A percentile compares a stretch with the other conserved stretches of the same genome.
These are phyloP conservation scores for Andrographis paniculata DNA, from an alignment of 305 asterid species.

Conservation along the genomic window DNA sequence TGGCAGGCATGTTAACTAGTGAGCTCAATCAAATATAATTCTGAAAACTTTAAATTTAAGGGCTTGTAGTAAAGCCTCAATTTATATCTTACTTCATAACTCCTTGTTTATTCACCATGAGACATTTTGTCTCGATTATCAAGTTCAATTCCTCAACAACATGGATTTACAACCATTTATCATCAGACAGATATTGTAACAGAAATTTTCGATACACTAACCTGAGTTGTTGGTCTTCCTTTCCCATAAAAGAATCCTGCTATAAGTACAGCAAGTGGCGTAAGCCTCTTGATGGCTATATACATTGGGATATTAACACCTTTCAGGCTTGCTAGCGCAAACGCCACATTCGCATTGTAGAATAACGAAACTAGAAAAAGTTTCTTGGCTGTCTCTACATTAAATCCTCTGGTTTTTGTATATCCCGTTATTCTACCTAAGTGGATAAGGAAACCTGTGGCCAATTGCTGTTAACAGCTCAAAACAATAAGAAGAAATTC, in stretches of 20 bases:
- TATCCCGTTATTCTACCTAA: slow-evolving; percentile 73
- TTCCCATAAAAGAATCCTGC: slow-evolving; percentile 86
- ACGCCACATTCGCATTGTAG: slow-evolving; percentile 95
- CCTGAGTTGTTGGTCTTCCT: slow-evolving; percentile 86
- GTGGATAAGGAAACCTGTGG: slow-evolving; percentile 74
- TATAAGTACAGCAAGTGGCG: slow-evolving; percentile 91
- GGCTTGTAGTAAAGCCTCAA: too few species aligned
- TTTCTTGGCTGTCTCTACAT: slow-evolving; percentile 62
- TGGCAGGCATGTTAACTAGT: too few species aligned
- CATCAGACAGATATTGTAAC: not conserved
- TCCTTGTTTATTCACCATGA: too few species aligned
- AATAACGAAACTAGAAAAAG: slow-evolving; percentile 83
- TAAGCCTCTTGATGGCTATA: slow-evolving; percentile 95
- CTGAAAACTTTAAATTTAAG: too few species aligned
- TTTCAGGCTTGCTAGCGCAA: slow-evolving; percentile 93
- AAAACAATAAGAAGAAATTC: slow-evolving; percentile 22
- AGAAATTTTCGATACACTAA: slow-evolving; percentile 17
- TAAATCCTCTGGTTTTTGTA: slow-evolving; percentile 59
- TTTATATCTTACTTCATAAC: too few species aligned
- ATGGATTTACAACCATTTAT: not conserved
- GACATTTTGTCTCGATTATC: too few species aligned
- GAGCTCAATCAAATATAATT: too few species aligned
- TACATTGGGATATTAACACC: slow-evolving; percentile 99
- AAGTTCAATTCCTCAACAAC: not conserved
- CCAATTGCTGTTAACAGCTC: slow-evolving; percentile 70